Conservation (phyloP, 1,284 basidiomycete genomes). For the Kwoniella shivajii region DNA sequence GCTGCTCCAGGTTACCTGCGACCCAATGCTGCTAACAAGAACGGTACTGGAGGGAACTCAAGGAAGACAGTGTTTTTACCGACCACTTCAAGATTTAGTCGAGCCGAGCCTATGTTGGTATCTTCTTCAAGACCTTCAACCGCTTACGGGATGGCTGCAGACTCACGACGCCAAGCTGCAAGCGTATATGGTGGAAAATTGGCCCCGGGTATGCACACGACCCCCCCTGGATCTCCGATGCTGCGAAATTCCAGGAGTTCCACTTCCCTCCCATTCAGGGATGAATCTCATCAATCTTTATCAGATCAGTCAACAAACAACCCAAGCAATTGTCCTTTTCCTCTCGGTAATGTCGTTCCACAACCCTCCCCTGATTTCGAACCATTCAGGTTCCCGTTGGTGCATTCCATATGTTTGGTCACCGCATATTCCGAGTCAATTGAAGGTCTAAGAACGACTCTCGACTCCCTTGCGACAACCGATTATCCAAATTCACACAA, state of each 20-base stretch:
- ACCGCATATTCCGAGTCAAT: slow-evolving; percentile 98
- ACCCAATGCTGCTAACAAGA: slow-evolving; percentile 71
- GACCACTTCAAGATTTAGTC: slow-evolving; percentile 80
- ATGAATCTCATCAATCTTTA: slow-evolving; percentile 49
- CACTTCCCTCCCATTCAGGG: slow-evolving; percentile 65
- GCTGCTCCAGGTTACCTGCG: slow-evolving; percentile 89
- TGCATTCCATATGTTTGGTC: slow-evolving; percentile 92
- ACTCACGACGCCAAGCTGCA: slow-evolving; percentile 31
- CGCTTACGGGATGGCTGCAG: slow-evolving; percentile 62
- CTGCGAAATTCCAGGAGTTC: slow-evolving; percentile 77
- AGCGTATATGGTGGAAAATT: slow-evolving; percentile 52
- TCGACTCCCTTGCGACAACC: slow-evolving; percentile 96
- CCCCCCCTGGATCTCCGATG: slow-evolving; percentile 74
- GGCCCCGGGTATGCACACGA: slow-evolving; percentile 53
- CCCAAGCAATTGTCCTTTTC: slow-evolving; percentile 75
- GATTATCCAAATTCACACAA: slow-evolving; percentile 99
- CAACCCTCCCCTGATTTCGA: slow-evolving; percentile 90
- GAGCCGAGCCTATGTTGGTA: slow-evolving; percentile 67
- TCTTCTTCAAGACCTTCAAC: slow-evolving; percentile 66
- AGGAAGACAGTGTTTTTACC: slow-evolving; percentile 66
- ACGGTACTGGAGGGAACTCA: slow-evolving; percentile 57
- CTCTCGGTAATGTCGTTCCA: slow-evolving; percentile 78
- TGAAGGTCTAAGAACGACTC: slow-evolving; percentile 92
- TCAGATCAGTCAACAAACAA: slow-evolving; percentile 31
- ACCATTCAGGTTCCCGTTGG: slow-evolving; percentile 94